phyloP scores from a whole-genome alignment of 1,284 basidiomycete genomes.

The Leccinum insolens region DNA sequence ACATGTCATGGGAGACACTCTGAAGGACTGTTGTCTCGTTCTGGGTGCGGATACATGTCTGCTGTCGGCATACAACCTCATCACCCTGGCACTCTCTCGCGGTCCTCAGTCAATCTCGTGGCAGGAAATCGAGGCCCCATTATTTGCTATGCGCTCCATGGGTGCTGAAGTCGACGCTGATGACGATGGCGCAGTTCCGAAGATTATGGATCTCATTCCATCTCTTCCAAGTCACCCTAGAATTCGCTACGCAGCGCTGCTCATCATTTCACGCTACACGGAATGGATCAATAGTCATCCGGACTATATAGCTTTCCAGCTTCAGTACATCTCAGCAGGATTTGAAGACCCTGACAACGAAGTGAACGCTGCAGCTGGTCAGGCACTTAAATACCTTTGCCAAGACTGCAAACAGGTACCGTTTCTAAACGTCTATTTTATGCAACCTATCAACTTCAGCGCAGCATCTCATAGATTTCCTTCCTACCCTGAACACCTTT shows the following conservation, averaged over 20 bases:
- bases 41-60: constrained; percentile 89
- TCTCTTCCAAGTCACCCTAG: constrained; percentile 89
- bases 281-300: constrained; percentile 96
- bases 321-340: constrained; percentile 92
- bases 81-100: constrained; percentile 71
- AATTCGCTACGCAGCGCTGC: constrained; percentile 92
- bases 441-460: constrained; percentile 10
- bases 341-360: constrained; percentile 83
- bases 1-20: constrained; percentile 98
- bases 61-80: constrained; percentile 78
- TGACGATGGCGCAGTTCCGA: constrained; percentile 87
- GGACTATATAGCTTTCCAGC: constrained; percentile 81
- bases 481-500: constrained; percentile 92
- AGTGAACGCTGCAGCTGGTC: constrained; percentile 92
- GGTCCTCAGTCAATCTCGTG: constrained; percentile 64
- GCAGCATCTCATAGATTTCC: constrained; percentile 88
- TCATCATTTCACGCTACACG: constrained; percentile 96
- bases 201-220: constrained; percentile 95
- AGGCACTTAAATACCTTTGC: constrained; percentile 96
- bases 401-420: constrained; percentile 90
- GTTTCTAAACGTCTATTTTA: constrained; percentile 2
- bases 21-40: constrained; percentile 98
- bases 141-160: constrained; percentile 99
- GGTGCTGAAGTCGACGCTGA: constrained; percentile 89
- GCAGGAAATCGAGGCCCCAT: constrained; percentile 97